phyloP scores from a whole-genome alignment of 2,329 filamentous ascomycete genomes.

The Penicillium sp. region DNA sequence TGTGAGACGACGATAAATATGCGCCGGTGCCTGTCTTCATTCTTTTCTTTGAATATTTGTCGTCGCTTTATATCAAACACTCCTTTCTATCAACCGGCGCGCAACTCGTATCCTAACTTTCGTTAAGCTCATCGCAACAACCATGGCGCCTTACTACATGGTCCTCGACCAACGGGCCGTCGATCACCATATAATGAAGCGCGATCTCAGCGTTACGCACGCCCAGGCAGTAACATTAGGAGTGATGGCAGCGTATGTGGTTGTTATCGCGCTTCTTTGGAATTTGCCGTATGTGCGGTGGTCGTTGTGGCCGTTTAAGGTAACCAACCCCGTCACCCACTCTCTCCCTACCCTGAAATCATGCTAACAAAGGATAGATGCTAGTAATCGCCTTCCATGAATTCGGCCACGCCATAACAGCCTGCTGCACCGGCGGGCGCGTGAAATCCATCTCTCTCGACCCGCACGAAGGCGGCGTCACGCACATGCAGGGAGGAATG shows the following conservation, averaged over 20 bases:
- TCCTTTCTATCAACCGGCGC: too few species aligned
- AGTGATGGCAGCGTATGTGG: constrained; percentile 62
- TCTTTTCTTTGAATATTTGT: too few species aligned
- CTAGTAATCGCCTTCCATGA: constrained; percentile 77
- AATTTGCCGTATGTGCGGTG: constrained; percentile 66
- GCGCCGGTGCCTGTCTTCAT: too few species aligned
- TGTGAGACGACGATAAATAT: too few species aligned
- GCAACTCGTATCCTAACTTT: too few species aligned
- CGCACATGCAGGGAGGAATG: constrained; percentile 65
- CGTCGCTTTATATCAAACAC: too few species aligned
- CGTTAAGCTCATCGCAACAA: too few species aligned
- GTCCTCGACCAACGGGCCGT: too few species aligned
- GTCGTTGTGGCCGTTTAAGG: constrained; percentile 73
- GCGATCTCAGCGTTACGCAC: constrained; percentile 54
- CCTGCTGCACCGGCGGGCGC: constrained; percentile 61
- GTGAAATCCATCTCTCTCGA: constrained; percentile 68
- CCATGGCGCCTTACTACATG: too few species aligned
- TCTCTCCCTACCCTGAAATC: too few species aligned
- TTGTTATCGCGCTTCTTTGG: constrained; percentile 67
- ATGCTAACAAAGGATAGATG: too few species aligned
- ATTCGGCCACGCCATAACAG: constrained; percentile 64
- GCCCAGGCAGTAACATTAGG: constrained; percentile 64
- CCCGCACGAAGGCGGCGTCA: constrained; percentile 68
- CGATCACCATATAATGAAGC: too few species aligned
- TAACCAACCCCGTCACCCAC: constrained; percentile 28